These are phyloP conservation scores for Saccharomyces kudriavzevii DNA, from an alignment of 805 yeast species.

Conservation along the genomic window DNA sequence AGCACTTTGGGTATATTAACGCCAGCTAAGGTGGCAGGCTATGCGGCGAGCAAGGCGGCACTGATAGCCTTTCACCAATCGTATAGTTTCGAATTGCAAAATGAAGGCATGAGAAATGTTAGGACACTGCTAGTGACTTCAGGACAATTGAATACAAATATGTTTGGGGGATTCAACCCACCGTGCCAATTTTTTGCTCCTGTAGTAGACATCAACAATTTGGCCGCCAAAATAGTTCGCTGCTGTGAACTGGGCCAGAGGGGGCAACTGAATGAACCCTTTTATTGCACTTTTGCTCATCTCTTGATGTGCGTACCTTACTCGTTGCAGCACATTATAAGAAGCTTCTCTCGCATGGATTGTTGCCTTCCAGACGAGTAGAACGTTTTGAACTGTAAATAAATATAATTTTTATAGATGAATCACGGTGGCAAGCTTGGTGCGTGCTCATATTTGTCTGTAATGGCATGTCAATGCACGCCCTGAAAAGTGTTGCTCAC, in stretches of 20 bases:
- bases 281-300: conserved; percentile 67
- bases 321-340: conserved; percentile 33
- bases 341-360: conserved; percentile 67
- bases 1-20: conserved; percentile 73
- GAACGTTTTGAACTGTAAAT: not conserved
- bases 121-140: conserved; percentile 71
- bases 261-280: conserved; percentile 65
- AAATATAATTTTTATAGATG: not conserved
- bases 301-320: conserved; percentile 62
- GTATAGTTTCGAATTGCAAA: conserved; percentile 58
- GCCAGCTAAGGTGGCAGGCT: conserved; percentile 68
- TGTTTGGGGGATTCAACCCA: conserved; percentile 70
- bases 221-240: conserved; percentile 48
- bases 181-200: conserved; percentile 78
- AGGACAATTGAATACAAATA: conserved; percentile 68
- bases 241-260: conserved; percentile 54
- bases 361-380: conserved; percentile 26
- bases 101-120: conserved; percentile 41
- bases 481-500: not conserved
- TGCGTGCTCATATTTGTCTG: not conserved
- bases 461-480: not conserved
- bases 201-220: conserved; percentile 47
- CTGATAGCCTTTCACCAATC: conserved; percentile 78
- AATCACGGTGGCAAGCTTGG: not conserved
- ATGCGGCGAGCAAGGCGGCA: conserved; percentile 85